Conservation (phyloP, 1,284 basidiomycete species). For the Boletus mariae region DNA sequence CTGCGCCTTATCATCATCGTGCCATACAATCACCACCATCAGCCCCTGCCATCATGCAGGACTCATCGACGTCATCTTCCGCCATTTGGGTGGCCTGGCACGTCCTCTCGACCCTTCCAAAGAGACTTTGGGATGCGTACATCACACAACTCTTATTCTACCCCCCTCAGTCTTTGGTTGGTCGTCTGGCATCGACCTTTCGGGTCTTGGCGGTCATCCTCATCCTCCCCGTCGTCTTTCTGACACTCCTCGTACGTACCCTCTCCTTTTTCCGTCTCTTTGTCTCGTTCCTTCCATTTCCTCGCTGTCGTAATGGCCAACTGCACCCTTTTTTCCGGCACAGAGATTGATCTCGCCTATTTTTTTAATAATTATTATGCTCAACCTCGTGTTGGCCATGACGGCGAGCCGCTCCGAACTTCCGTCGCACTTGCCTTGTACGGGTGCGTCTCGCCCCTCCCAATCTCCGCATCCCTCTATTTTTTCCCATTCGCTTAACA, state of each 20-base stretch:
- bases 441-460: neutral
- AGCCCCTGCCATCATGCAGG: neutral
- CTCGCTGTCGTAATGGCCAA: constrained; percentile 15
- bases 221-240: constrained; percentile 59
- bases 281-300: constrained; percentile 3
- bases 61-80: constrained; percentile 6
- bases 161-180: constrained; percentile 61
- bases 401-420: neutral
- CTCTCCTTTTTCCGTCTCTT: neutral
- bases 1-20: constrained; percentile 16
- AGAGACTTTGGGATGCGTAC: constrained; percentile 53
- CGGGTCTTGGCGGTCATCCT: constrained; percentile 62
- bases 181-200: constrained; percentile 57
- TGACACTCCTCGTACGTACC: constrained; percentile 59
- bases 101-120: constrained; percentile 6
- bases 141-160: constrained; percentile 61
- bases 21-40: neutral
- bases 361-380: neutral
- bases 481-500: neutral
- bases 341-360: constrained; percentile 1
- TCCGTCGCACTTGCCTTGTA: neutral
- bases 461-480: neutral
- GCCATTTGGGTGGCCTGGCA: constrained; percentile 10
- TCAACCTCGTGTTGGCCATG: neutral
- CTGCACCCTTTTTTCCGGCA: neutral